Evolutionary conservation across 805 yeast genomes (phyloP).

Genomic region (Ogataea parapolymorpha): DNA sequence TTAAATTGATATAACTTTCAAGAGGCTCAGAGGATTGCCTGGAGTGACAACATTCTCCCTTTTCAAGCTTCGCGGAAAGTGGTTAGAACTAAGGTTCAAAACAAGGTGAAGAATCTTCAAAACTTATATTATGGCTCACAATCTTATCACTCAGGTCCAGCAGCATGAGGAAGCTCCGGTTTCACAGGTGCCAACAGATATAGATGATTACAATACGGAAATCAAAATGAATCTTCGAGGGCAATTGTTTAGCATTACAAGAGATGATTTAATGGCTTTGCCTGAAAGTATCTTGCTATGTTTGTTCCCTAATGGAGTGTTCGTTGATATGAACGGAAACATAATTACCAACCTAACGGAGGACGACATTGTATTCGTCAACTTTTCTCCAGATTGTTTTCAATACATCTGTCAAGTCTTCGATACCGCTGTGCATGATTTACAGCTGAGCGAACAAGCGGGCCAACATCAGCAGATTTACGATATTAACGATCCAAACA

Average conservation of each 20-base stretch:
- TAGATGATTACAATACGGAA: constrained; percentile 57
- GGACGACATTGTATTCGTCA: constrained; percentile 74
- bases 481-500: constrained; percentile 48
- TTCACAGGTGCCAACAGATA: constrained; percentile 19
- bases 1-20: not conserved
- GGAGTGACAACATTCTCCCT: not conserved
- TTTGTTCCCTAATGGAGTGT: constrained; percentile 86
- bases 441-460: constrained; percentile 39
- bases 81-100: too few species aligned
- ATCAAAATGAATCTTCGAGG: constrained; percentile 81
- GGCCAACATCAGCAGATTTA: constrained; percentile 27
- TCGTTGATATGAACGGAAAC: constrained; percentile 71
- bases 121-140: constrained; percentile 24
- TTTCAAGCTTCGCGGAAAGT: too few species aligned
- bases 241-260: constrained; percentile 63
- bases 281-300: constrained; percentile 89
- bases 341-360: constrained; percentile 77
- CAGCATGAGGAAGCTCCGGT: constrained; percentile 22
- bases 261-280: constrained; percentile 85
- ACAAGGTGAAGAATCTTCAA: too few species aligned
- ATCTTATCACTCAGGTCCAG: constrained; percentile 73
- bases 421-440: constrained; percentile 62
- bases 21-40: not conserved
- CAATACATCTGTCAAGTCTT: constrained; percentile 75
- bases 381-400: constrained; percentile 84